Evolutionary conservation across 2,329 filamentous ascomycete genomes (phyloP).

Genomic region (Ceratocystis huliohia): DNA sequence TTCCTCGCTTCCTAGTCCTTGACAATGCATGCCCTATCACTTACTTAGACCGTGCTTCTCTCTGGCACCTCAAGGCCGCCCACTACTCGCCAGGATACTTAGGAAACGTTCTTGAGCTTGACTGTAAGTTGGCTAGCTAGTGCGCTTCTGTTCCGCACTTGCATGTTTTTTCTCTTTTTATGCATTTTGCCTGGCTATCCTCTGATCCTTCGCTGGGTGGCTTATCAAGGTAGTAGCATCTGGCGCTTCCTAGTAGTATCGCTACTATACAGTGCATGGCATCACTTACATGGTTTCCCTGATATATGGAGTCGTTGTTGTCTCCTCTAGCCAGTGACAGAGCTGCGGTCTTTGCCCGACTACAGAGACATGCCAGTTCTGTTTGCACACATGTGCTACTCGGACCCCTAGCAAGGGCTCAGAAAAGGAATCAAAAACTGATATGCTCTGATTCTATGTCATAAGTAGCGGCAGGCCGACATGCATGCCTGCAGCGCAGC

Average conservation of each 20-base stretch:
- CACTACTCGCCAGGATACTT: background rate
- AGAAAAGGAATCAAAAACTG: slow-evolving; percentile 16
- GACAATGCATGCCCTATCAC: background rate
- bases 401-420: background rate
- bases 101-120: background rate
- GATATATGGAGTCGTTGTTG: background rate
- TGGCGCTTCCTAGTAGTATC: background rate
- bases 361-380: background rate
- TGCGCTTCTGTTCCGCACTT: background rate
- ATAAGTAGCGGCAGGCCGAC: background rate
- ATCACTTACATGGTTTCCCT: background rate
- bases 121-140: background rate
- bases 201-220: background rate
- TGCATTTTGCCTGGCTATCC: background rate
- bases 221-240: background rate
- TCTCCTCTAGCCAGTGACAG: background rate
- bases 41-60: background rate
- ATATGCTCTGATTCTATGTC: slow-evolving; percentile 25
- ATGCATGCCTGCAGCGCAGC: background rate
- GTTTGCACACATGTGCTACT: background rate
- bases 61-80: background rate
- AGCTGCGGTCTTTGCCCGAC: background rate
- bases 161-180: background rate
- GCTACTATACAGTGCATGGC: background rate
- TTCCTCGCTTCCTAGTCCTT: background rate